phyloP scores from a whole-genome alignment of 305 asterid genomes.

The Nicotiana rustica region DNA sequence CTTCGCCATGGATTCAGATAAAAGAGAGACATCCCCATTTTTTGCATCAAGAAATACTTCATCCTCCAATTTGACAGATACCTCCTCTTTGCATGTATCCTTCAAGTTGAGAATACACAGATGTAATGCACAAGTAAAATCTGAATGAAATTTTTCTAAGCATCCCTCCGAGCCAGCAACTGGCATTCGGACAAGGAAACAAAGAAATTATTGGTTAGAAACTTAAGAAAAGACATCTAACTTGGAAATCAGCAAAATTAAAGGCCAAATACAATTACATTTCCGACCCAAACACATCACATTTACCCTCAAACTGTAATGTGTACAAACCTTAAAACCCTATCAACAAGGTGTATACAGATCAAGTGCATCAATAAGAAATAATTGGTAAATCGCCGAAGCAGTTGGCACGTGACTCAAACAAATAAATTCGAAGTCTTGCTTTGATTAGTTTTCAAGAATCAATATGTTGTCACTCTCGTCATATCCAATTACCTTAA shows the following conservation, averaged over 20 bases:
- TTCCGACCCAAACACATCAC: conserved; percentile 9
- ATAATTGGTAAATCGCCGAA: background rate
- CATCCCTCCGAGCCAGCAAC: conserved; percentile 21
- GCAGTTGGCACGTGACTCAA: conserved; percentile 17
- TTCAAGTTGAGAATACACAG: conserved; percentile 41
- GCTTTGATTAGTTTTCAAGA: conserved; percentile 18
- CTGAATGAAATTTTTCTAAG: background rate
- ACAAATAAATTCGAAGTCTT: conserved; percentile 23
- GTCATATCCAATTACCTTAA: background rate
- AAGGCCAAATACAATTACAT: too few species aligned
- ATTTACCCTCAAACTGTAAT: background rate
- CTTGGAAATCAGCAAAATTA: conserved; percentile 23
- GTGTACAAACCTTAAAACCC: background rate
- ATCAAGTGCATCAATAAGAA: conserved; percentile 18
- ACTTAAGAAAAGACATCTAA: background rate
- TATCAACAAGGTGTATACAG: background rate
- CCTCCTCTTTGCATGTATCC: conserved; percentile 65
- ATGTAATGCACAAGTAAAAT: conserved; percentile 5
- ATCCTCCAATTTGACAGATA: conserved; percentile 45
- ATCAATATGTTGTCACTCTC: conserved; percentile 3
- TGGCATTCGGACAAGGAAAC: conserved; percentile 30
- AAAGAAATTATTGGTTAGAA: conserved; percentile 3
- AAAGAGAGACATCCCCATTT: conserved; percentile 52
- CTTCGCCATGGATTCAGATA: conserved; percentile 58
- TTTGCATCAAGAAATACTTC: conserved; percentile 50